Conservation (phyloP, 225 moss, liverwort and hornwort species). For the Pseudoscleropodium purum region DNA sequence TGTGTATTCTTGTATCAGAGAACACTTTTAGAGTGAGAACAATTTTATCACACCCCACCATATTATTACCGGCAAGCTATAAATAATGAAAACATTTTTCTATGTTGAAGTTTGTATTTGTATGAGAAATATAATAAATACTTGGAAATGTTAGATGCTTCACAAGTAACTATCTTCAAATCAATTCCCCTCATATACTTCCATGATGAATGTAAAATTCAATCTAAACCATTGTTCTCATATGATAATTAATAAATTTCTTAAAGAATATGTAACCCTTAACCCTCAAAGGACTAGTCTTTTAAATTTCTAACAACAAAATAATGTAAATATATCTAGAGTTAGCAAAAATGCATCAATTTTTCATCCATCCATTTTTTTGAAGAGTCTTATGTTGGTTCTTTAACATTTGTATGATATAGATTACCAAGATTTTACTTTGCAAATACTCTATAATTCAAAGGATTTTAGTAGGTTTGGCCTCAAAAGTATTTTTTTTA, state of each 20-base stretch:
- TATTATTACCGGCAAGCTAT: neutral
- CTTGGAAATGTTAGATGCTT: neutral
- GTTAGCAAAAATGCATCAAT: neutral
- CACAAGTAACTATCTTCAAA: neutral
- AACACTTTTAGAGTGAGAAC: neutral
- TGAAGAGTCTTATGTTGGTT: neutral
- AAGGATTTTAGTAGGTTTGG: accelerated
- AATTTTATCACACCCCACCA: accelerated
- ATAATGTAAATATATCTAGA: accelerated
- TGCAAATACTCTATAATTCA: neutral
- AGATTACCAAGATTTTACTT: neutral
- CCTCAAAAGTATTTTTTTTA: neutral
- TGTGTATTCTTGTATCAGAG: neutral
- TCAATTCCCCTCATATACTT: neutral
- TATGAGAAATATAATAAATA: neutral
- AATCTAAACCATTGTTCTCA: neutral
- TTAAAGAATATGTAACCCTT: neutral
- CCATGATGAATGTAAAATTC: neutral
- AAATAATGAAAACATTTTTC: neutral
- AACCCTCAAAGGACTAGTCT: accelerated
- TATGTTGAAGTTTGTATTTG: neutral
- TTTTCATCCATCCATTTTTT: neutral
- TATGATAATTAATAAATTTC: neutral
- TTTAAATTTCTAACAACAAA: accelerated
- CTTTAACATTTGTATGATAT: accelerated